Evolutionary conservation across 139 green algal species (phyloP).

Genomic region (Chlorella vulgaris): DNA sequence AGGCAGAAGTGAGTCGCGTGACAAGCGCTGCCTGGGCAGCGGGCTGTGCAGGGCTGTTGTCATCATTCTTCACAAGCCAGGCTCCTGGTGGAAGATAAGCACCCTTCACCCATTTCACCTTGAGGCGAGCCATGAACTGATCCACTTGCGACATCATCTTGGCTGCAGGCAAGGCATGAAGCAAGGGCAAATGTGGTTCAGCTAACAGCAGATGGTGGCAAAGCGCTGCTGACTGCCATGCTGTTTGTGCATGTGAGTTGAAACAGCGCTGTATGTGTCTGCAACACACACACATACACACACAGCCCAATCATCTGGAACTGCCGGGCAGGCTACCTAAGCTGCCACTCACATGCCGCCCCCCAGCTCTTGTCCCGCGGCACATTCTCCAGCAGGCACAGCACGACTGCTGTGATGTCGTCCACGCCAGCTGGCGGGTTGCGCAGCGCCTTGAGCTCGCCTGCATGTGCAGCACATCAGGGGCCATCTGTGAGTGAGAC

Average conservation of each 20-base stretch:
- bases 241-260: too few relatives aligned
- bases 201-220: background rate
- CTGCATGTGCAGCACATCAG: slow-evolving; percentile 24
- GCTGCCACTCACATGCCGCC: slow-evolving; percentile 50
- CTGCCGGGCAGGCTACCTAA: background rate
- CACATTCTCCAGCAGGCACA: slow-evolving; percentile 88
- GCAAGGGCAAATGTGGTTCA: background rate
- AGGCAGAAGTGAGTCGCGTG: too few relatives aligned
- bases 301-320: background rate
- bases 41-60: too few relatives aligned
- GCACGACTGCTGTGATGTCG: slow-evolving; percentile 86
- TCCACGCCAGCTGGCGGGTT: slow-evolving; percentile 89
- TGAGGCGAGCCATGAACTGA: slow-evolving; percentile 88
- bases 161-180: background rate
- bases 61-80: too few relatives aligned
- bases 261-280: background rate
- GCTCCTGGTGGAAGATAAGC: too few relatives aligned
- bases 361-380: slow-evolving; percentile 89
- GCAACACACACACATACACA: background rate
- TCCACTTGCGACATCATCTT: slow-evolving; percentile 93
- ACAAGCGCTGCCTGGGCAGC: too few relatives aligned
- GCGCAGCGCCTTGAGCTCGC: slow-evolving; percentile 89
- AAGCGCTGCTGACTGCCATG: too few relatives aligned
- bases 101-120: slow-evolving; percentile 17
- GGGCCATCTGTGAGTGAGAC: slow-evolving; percentile 59